phyloP scores from a whole-genome alignment of 1,139 yeast genomes.

The Yarrowia galli region DNA sequence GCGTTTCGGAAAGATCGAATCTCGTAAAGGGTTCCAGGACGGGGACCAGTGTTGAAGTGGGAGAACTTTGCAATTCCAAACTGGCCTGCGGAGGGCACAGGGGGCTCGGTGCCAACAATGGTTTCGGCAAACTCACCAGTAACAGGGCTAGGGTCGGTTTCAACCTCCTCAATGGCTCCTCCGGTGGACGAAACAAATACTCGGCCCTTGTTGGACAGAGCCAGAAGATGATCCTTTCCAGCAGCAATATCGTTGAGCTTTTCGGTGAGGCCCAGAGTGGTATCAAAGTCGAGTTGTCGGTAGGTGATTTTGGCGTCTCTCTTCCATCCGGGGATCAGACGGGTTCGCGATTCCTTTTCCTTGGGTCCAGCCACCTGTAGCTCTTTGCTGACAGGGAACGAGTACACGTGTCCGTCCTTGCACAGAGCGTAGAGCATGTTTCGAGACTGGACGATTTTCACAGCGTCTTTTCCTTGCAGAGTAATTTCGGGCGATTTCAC shows the following conservation, averaged over 20 bases:
- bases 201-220: slow-evolving; percentile 67
- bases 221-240: slow-evolving; percentile 73
- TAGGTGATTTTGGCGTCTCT: slow-evolving; percentile 31
- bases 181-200: slow-evolving; percentile 71
- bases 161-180: slow-evolving; percentile 34
- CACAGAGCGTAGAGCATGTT: slow-evolving; percentile 63
- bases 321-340: slow-evolving; percentile 34
- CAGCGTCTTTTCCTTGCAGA: slow-evolving; percentile 57
- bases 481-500: slow-evolving; percentile 51
- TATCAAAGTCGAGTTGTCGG: slow-evolving; percentile 11
- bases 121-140: background rate
- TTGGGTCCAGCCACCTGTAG: slow-evolving; percentile 36
- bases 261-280: slow-evolving; percentile 9
- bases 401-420: slow-evolving; percentile 55
- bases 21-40: slow-evolving; percentile 53
- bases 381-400: slow-evolving; percentile 41
- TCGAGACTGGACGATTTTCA: slow-evolving; percentile 60
- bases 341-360: slow-evolving; percentile 25
- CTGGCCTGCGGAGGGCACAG: slow-evolving; percentile 69
- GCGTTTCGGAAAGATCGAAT: slow-evolving; percentile 47
- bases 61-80: slow-evolving; percentile 78
- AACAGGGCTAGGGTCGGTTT: slow-evolving; percentile 2
- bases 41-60: slow-evolving; percentile 63
- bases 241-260: slow-evolving; percentile 58
- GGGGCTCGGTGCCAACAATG: slow-evolving; percentile 40